Conservation (phyloP, 495 filamentous ascomycete genomes). For the Penicillium roqueforti region DNA sequence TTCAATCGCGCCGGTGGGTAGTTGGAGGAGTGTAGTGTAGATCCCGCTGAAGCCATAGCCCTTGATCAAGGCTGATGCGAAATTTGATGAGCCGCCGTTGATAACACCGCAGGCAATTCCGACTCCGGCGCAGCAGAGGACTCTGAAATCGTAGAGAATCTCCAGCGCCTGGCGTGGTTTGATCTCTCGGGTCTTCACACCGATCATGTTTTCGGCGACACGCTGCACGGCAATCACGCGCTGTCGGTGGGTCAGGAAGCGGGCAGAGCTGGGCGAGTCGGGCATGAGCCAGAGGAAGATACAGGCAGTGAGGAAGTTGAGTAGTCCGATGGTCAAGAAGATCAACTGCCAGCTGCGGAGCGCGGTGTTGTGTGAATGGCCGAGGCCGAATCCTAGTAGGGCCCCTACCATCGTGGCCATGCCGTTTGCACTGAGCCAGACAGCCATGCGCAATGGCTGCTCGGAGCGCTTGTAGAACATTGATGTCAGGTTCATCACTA, state of each 20-base stretch:
- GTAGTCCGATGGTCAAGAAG: slow-evolving; percentile 49
- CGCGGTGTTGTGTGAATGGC: slow-evolving; percentile 37
- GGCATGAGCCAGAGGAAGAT: slow-evolving; percentile 41
- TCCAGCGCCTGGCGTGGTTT: slow-evolving; percentile 37
- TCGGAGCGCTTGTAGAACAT: slow-evolving; percentile 70
- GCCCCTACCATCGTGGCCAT: slow-evolving; percentile 52
- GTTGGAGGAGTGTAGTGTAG: slow-evolving; percentile 42
- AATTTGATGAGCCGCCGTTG: slow-evolving; percentile 45
- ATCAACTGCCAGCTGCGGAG: slow-evolving; percentile 53
- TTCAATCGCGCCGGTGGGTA: slow-evolving; percentile 44
- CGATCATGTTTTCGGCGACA: slow-evolving; percentile 47
- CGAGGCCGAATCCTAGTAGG: slow-evolving; percentile 52
- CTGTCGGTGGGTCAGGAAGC: slow-evolving; percentile 40
- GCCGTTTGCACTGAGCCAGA: slow-evolving; percentile 63
- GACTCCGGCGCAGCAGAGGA: slow-evolving; percentile 32
- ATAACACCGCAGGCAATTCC: slow-evolving; percentile 41
- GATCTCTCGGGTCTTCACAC: slow-evolving; percentile 42
- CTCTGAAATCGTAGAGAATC: slow-evolving; percentile 39
- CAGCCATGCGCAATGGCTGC: slow-evolving; percentile 56
- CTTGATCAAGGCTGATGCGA: slow-evolving; percentile 44
- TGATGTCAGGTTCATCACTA: slow-evolving; percentile 52
- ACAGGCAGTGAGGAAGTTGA: slow-evolving; percentile 44
- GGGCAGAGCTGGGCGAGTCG: slow-evolving; percentile 40
- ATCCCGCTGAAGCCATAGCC: slow-evolving; percentile 38
- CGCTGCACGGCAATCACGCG: slow-evolving; percentile 41